Evolutionary conservation across 1,284 basidiomycete species (phyloP), one percentile per base, ranked within the genome.

Genomic region (Trametes sp.): DNA sequence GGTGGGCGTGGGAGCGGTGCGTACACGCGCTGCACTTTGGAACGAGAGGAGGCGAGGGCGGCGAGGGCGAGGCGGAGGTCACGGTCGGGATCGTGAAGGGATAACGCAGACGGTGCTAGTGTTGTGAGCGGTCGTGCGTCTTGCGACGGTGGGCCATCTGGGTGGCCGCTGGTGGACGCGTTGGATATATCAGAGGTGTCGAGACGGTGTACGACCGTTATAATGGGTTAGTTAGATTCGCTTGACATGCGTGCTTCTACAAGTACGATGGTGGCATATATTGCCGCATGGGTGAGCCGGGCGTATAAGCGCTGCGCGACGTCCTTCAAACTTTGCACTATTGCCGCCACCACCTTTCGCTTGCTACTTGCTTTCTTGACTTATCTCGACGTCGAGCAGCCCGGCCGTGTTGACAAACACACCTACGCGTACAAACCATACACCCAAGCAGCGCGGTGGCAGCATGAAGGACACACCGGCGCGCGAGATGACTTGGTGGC

Each of bases 1-100:
- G 79, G 46, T 92, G 89, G 87, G 88, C 88, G 31, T 87, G 87
- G 81, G 88, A 91, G 71, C 82, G 83, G 54, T 86, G 85, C 71
- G 78, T 81, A 42, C 74, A 74, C 50, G 79, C 78, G 51, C 72
- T 75, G 54, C 74, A 72, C 44, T 72, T 74, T 19, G 76, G 71
- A 49, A 70, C 68, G 69, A 64, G 61, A 46, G 72, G 62, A 45
- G 73, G 72, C 41, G 74, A 70, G 57, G 70, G 71, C n/a, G 74
- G 70, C 50, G 74, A 73, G 46, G 74, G 72, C 55, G 72, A 75
- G 42, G 77, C 79, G 36, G 82, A 83, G 64, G 80, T 86, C 14
- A 84, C 82, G 4, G 79, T 86, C 8, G 83, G 83, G 8, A 76
- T 84, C 35, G 80, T 84, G 51, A 76, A 70, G 53, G 74, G 70